Percentiles rank a stretch among this genome's conserved stretches.
phyloP scores from a whole-genome alignment of 495 filamentous ascomycete genomes.

The Penicillium silybi region DNA sequence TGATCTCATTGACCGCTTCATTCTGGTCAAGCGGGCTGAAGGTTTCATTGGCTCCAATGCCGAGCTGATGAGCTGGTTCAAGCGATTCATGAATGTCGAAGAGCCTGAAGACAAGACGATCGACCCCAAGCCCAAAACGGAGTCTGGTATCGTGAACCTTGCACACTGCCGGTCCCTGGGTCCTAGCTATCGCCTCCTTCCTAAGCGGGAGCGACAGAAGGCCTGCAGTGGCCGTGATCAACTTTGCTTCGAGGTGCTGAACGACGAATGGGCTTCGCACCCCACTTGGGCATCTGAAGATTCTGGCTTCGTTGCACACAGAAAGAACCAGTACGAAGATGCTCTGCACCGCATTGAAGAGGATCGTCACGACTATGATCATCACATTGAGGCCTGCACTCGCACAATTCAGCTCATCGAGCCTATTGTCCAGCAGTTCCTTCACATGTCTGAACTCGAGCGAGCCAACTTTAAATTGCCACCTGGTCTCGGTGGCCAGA shows the following conservation, averaged over 20 bases:
- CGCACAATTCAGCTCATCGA: constrained; percentile 94
- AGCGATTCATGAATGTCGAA: constrained; percentile 67
- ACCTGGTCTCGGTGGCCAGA: constrained; percentile 82
- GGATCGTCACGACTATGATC: constrained; percentile 97
- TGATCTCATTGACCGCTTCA: constrained; percentile 78
- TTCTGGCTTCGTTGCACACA: constrained; percentile 94
- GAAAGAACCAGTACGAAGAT: constrained; percentile 94
- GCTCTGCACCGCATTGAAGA: constrained; percentile 94
- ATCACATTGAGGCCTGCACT: constrained; percentile 89
- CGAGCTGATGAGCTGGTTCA: constrained; percentile 85
- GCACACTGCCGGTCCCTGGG: constrained; percentile 91
- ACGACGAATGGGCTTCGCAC: constrained; percentile 98
- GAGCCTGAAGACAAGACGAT: constrained; percentile 69
- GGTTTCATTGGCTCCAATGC: constrained; percentile 83
- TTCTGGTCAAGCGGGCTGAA: constrained; percentile 74
- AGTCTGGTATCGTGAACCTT: constrained; percentile 72
- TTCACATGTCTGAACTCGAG: constrained; percentile 67
- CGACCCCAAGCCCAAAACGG: constrained; percentile 69
- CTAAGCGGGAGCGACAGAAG: constrained; percentile 81
- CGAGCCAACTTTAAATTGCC: constrained; percentile 70
- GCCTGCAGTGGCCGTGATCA: constrained; percentile 90
- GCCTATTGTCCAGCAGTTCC: constrained; percentile 85
- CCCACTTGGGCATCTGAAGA: constrained; percentile 99
- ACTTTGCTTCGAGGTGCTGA: constrained; percentile 84
- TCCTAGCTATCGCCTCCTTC: constrained; percentile 90